Evolutionary conservation across 352 stramenopile species (phyloP).

Genomic region (Globisporangium polare): DNA sequence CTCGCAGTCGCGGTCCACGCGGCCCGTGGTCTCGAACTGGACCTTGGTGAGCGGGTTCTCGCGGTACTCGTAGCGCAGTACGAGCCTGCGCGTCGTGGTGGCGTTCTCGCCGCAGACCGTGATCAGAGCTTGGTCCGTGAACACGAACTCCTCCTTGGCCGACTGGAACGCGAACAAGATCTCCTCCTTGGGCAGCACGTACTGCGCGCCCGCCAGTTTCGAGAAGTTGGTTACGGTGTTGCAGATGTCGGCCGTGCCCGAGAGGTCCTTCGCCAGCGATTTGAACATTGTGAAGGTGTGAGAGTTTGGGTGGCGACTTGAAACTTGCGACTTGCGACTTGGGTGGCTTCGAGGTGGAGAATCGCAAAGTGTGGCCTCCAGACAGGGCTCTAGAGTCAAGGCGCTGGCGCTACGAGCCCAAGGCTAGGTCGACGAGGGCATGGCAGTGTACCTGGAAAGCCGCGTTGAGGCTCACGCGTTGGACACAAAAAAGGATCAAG

Average conservation of each 20-base stretch:
- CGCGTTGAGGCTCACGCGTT: not conserved
- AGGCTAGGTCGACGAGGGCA: too few species aligned
- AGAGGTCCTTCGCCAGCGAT: conserved; percentile 42
- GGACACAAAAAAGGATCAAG: not conserved
- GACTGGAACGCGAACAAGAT: conserved; percentile 52
- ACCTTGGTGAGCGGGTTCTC: conserved; percentile 30
- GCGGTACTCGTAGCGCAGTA: conserved; percentile 38
- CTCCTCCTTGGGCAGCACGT: conserved; percentile 52
- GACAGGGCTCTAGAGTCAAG: not conserved
- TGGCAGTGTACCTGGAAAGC: not conserved
- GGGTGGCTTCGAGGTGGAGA: not conserved
- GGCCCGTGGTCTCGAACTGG: conserved; percentile 49
- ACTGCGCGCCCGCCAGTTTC: conserved; percentile 33
- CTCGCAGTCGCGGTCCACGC: conserved; percentile 56
- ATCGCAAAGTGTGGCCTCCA: conserved; percentile 5
- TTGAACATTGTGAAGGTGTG: conserved; percentile 31
- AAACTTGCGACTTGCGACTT: not conserved
- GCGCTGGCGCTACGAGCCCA: not conserved
- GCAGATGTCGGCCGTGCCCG: conserved; percentile 50
- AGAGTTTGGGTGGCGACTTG: not conserved
- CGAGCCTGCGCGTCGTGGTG: conserved; percentile 48
- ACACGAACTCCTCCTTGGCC: conserved; percentile 55
- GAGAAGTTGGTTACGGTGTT: conserved; percentile 36
- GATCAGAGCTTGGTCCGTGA: conserved; percentile 60
- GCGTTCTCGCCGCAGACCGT: conserved; percentile 30